Evolutionary conservation across 2,329 filamentous ascomycete genomes (phyloP).

Genomic region (Colletotrichum navitas): DNA sequence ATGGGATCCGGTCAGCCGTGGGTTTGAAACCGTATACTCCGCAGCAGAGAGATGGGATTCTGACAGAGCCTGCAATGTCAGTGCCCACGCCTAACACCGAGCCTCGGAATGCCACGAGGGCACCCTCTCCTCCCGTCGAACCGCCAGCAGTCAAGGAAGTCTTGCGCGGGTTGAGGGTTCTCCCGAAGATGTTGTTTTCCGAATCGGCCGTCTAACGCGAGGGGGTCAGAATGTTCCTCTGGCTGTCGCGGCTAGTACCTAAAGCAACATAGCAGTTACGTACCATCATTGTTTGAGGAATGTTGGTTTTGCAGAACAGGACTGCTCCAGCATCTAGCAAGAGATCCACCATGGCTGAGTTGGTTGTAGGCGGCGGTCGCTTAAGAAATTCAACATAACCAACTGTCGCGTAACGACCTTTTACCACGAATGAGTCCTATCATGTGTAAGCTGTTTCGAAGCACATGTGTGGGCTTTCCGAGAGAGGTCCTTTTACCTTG

Average conservation of each 20-base stretch:
- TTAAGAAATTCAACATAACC: constrained; percentile 68
- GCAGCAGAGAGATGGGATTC: constrained; percentile 58
- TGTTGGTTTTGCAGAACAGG: constrained; percentile 78
- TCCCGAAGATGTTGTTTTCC: constrained; percentile 61
- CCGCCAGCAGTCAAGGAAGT: constrained; percentile 72
- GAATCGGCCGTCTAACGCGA: constrained; percentile 69
- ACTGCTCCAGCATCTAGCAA: constrained; percentile 72
- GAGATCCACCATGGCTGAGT: constrained; percentile 67
- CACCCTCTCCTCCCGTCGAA: constrained; percentile 69
- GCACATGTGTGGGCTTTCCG: not conserved
- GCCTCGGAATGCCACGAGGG: constrained; percentile 56
- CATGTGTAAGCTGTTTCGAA: constrained; percentile 51
- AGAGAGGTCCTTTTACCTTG: constrained; percentile 44
- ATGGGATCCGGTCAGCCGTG: constrained; percentile 50
- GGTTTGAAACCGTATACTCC: constrained; percentile 59
- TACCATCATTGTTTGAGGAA: constrained; percentile 69
- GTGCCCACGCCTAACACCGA: constrained; percentile 57
- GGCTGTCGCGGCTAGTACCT: rapidly evolving
- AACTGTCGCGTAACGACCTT: constrained; percentile 63
- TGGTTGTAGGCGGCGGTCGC: constrained; percentile 65
- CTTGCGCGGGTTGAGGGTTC: constrained; percentile 73
- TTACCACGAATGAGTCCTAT: constrained; percentile 72
- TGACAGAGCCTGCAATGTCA: constrained; percentile 59
- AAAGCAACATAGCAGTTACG: not conserved
- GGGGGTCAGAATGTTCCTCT: not conserved